phyloP scores from a whole-genome alignment of 176 grass and related monocot species.

The Carex parvula region DNA sequence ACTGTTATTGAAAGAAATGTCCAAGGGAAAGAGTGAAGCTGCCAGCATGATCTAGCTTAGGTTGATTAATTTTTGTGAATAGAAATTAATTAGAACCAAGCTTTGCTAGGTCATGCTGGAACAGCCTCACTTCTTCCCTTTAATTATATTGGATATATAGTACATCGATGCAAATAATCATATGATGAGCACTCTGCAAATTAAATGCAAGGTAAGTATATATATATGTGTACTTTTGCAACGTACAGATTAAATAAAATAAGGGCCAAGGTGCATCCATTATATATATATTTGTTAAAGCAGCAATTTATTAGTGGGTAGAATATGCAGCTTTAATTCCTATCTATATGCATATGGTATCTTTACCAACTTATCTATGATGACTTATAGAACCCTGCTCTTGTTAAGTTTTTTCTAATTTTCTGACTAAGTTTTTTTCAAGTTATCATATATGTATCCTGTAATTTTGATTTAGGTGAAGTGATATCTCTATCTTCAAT shows the following conservation, averaged over 20 bases:
- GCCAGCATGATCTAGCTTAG: constrained; percentile 99
- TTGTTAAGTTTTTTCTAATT: background rate
- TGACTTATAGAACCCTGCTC: background rate
- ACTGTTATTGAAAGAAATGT: constrained; percentile 26
- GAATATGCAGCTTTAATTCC: background rate
- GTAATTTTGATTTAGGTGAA: background rate
- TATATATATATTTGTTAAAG: background rate
- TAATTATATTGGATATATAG: constrained; percentile 38
- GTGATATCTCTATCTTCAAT: background rate
- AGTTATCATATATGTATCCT: background rate
- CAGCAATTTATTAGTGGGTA: background rate
- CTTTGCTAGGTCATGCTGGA: constrained; percentile 97
- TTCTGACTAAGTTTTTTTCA: background rate
- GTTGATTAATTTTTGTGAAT: constrained; percentile 28
- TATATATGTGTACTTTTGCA: background rate
- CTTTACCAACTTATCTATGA: background rate
- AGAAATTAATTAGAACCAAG: constrained; percentile 30
- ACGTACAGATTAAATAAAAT: background rate
- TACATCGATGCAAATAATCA: background rate
- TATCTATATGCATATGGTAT: background rate
- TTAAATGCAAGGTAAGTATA: background rate
- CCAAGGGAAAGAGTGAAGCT: constrained; percentile 98
- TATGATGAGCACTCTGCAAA: background rate
- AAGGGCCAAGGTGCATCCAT: background rate
- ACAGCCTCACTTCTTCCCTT: constrained; percentile 95